These are phyloP conservation scores for Zoysia pacifica DNA, from an alignment of 176 grass and related monocot genomes.

Conservation along the genomic window DNA sequence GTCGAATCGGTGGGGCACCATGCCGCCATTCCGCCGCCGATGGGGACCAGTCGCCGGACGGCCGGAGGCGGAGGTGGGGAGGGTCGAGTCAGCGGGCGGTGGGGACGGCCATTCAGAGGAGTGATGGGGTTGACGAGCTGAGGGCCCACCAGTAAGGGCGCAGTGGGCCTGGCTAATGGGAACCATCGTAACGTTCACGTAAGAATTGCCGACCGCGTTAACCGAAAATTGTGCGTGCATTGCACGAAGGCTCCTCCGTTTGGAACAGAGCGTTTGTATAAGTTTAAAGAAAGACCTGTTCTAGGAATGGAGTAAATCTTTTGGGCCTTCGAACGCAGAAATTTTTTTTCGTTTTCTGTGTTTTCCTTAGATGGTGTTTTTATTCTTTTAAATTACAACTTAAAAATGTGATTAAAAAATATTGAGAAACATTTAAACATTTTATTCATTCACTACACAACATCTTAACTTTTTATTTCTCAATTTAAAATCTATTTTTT, in stretches of 20 bases:
- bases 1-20: constrained; percentile 43
- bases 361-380: too few species aligned
- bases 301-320: too few species aligned
- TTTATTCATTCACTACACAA: too few species aligned
- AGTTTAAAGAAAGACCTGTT: too few species aligned
- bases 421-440: too few species aligned
- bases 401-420: too few species aligned
- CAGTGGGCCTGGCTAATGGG: not conserved
- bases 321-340: too few species aligned
- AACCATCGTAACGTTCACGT: not conserved
- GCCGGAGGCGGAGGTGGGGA: constrained; percentile 23
- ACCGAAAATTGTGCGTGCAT: not conserved
- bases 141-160: constrained; percentile 12
- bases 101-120: constrained; percentile 20
- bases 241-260: not conserved
- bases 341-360: too few species aligned
- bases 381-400: too few species aligned
- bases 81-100: constrained; percentile 8
- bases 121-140: not conserved
- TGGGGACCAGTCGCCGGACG: constrained; percentile 6
- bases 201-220: not conserved
- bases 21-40: constrained; percentile 41
- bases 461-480: too few species aligned
- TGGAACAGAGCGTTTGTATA: too few species aligned
- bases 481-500: too few species aligned